Base-by-base conservation (phyloP, 1,284 basidiomycete species). In the Calocybe gambosa region DNA sequence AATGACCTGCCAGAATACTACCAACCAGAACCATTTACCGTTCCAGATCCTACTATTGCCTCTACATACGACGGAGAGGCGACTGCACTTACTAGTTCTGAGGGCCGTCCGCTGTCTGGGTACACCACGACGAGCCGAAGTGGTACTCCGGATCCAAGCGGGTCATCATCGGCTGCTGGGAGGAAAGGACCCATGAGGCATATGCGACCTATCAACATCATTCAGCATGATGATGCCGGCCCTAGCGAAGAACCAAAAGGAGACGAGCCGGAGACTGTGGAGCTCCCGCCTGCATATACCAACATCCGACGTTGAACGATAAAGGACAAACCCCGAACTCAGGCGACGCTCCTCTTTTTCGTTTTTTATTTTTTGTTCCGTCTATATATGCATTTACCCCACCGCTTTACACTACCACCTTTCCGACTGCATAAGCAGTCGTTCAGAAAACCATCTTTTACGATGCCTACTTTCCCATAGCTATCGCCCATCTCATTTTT, bases 141-240 rank as follows among this genome's bases (percentile, higher is more conserved):
- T 43, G 68, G 61, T 28, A 73, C 70, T 3, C 68, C 70, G 1
- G 72, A 73, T 50, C 38, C 60, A 10, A 26, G 25, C 9, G 25
- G 25, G 5, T 5, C 5, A 26, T 47, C 40, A 43, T 55, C 55
- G n/a, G 55, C 62, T 26, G 49, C 55, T 51, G 74, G 70, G 58
- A 77, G 73, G 65, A 81, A 69, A 62, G 69, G 54, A 39, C 63
- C 63, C 2, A 62, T 68, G 28, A 58, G 70, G 46, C 64, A 64
- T 52, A 68, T 88, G 65, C 69, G 85, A 36, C 73, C 85, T 0
- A 78, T 89, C 36, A 89, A 89, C 58, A 76, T 88, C 55, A 75
- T 89, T 43, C 87, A 89, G 64, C 86, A 90, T 55, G 85, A 89
- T 51, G 86, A 90, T 58, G 86, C 81, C 0, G 86, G 86, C 0